Evolutionary conservation across 2,329 filamentous ascomycete species (phyloP).

Genomic region (Apiospora pterosperma): DNA sequence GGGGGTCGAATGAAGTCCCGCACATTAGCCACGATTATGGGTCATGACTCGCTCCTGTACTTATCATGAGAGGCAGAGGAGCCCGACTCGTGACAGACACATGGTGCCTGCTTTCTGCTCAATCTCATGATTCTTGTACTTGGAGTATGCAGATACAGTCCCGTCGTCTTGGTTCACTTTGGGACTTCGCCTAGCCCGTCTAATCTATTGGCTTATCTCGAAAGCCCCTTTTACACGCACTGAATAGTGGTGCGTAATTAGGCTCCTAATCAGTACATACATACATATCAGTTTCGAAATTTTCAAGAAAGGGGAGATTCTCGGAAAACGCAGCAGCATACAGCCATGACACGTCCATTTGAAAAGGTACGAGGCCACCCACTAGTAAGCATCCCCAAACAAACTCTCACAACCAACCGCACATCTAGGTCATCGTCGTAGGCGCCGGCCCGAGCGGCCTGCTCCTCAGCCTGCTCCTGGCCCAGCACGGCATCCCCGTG

Average conservation of each 20-base stretch:
- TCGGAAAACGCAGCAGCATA: background rate
- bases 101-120: background rate
- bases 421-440: constrained; percentile 39
- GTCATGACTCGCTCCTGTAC: background rate
- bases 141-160: background rate
- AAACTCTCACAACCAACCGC: background rate
- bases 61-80: background rate
- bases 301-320: background rate
- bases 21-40: background rate
- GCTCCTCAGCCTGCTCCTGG: constrained; percentile 48
- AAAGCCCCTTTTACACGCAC: background rate
- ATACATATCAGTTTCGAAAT: too few species aligned
- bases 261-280: too few species aligned
- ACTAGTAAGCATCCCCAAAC: background rate
- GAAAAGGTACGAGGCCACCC: constrained; percentile 20
- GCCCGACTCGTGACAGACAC: background rate
- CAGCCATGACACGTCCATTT: constrained; percentile 22
- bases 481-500: constrained; percentile 48
- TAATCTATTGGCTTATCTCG: too few species aligned
- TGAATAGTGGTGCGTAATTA: background rate
- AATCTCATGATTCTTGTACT: background rate
- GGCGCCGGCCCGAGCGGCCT: constrained; percentile 49
- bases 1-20: background rate
- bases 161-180: background rate
- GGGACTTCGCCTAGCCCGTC: background rate